phyloP scores from a whole-genome alignment of 371 early-diverging fungal genomes.

The Syncephalastrum racemosum region DNA sequence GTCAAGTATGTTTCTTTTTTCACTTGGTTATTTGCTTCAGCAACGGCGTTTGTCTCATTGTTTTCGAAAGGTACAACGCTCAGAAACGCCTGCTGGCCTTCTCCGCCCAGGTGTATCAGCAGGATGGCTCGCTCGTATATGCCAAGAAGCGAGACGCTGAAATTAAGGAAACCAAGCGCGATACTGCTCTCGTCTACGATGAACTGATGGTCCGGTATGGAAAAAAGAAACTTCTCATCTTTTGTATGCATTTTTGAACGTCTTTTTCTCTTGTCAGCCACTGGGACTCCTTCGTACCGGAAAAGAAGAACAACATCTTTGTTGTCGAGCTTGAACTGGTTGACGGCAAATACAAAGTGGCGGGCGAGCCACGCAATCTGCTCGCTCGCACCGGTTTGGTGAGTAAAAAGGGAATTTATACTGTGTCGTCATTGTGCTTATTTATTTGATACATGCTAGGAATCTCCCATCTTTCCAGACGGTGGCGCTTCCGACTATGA shows the following conservation, averaged over 20 bases:
- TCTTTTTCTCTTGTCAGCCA: slow-evolving; percentile 37
- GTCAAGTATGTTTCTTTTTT: slow-evolving; percentile 21
- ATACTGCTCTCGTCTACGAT: slow-evolving; percentile 58
- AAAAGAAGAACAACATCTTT: slow-evolving; percentile 62
- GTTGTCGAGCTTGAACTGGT: slow-evolving; percentile 37
- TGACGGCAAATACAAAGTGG: slow-evolving; percentile 24
- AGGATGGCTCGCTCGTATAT: slow-evolving; percentile 41
- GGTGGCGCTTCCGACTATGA: slow-evolving; percentile 62
- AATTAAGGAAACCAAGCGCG: slow-evolving; percentile 41
- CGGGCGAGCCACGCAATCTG: slow-evolving; percentile 50
- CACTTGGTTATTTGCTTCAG: too few species aligned
- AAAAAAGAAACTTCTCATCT: background rate
- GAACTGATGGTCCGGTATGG: slow-evolving; percentile 59
- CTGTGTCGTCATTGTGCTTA: background rate
- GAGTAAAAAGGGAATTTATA: background rate
- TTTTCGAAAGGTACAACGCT: slow-evolving; percentile 26
- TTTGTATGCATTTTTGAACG: background rate
- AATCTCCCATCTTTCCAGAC: slow-evolving; percentile 57
- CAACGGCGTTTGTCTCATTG: background rate
- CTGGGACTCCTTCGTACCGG: slow-evolving; percentile 63
- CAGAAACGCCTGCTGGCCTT: slow-evolving; percentile 49
- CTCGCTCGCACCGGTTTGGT: slow-evolving; percentile 48
- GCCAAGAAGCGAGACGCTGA: slow-evolving; percentile 45
- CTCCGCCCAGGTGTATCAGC: slow-evolving; percentile 52
- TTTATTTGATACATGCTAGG: slow-evolving; percentile 16